Evolutionary conservation across 108 stramenopile genomes (phyloP).

Genomic region (Stephanodiscus triporus): DNA sequence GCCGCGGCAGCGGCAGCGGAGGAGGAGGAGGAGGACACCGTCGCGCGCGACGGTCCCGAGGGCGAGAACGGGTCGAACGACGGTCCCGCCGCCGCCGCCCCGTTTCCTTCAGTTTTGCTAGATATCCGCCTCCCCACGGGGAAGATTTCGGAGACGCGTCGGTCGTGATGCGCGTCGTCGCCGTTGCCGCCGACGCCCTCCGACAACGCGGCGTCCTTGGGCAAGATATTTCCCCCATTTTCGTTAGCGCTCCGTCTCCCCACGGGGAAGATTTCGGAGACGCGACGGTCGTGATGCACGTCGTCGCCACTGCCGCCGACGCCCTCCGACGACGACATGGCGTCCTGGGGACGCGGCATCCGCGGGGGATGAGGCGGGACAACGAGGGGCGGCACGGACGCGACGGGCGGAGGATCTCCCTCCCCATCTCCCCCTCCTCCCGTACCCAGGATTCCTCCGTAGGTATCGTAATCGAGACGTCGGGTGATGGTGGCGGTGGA

Average conservation of each 20-base stretch:
- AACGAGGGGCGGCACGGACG: too few relatives aligned
- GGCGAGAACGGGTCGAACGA: neutral
- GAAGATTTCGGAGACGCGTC: neutral
- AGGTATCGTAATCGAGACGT: neutral
- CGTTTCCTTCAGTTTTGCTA: neutral
- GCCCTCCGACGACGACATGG: too few relatives aligned
- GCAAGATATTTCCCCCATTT: too few relatives aligned
- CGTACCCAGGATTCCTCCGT: too few relatives aligned
- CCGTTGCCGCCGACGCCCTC: neutral
- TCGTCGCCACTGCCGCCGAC: neutral
- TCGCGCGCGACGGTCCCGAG: neutral
- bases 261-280: too few relatives aligned
- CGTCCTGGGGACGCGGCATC: too few relatives aligned
- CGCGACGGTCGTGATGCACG: neutral
- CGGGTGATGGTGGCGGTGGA: conserved; percentile 1
- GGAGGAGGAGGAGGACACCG: too few relatives aligned
- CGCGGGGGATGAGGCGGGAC: too few relatives aligned
- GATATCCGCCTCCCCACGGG: neutral
- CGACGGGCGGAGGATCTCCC: too few relatives aligned
- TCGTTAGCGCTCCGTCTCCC: neutral
- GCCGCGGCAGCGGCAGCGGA: neutral
- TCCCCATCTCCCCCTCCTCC: too few relatives aligned
- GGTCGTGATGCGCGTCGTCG: neutral
- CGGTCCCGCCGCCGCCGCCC: neutral
- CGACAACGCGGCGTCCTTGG: neutral